Evolutionary conservation across 2,329 filamentous ascomycete species (phyloP), one percentile per base, ranked within the genome.

Genomic region (Diaporthe aspalathi): DNA sequence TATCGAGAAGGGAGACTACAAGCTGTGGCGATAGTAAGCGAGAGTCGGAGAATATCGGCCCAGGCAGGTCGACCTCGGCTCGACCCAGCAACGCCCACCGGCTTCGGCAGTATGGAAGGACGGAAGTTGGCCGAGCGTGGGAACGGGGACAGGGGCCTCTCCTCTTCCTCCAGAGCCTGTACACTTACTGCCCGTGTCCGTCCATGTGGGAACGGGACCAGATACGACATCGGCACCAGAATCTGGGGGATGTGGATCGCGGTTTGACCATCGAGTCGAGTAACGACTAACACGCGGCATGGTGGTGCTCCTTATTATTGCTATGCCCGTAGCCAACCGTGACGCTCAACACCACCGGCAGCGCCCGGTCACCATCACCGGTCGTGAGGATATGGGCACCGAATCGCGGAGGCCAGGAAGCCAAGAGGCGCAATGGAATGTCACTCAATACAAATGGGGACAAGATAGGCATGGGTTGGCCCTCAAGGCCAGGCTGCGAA

Each of bases 221-320:
- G 63, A 72, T 67, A 72, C 70, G 70, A 73, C 65, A 72, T 67
- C 57, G 70, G 70, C 71, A 56, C n/a, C 11, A 35, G 65, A 71
- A 54, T 71, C 65, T 68, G 53, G 70, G 56, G 56, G 63, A 62
- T 70, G 67, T 70, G 67, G 67, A 54, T 6, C 57, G 43, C 56
- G 50, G 43, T 11, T 38, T 49, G 43, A 35, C 43, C 40, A 27
- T 20, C 35, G 56, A 49, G 27, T 63, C 49, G 43, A 35, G 29
- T 49, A 43, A 27, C 35, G 56, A 49, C 40, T 63, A 38, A 68
- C 53, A 29, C n/a, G 45, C 35, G 45, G 24, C 17, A 22, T 7
- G 11, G 24, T 45, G 22, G 50, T 22, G 45, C 32, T 27, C 35
- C n/a, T n/a, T n/a, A n/a, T n/a, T n/a, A n/a, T n/a, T n/a, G n/a